Evolutionary conservation across 2,329 filamentous ascomycete genomes (phyloP).

Genomic region (Ceratocystis ficicola): DNA sequence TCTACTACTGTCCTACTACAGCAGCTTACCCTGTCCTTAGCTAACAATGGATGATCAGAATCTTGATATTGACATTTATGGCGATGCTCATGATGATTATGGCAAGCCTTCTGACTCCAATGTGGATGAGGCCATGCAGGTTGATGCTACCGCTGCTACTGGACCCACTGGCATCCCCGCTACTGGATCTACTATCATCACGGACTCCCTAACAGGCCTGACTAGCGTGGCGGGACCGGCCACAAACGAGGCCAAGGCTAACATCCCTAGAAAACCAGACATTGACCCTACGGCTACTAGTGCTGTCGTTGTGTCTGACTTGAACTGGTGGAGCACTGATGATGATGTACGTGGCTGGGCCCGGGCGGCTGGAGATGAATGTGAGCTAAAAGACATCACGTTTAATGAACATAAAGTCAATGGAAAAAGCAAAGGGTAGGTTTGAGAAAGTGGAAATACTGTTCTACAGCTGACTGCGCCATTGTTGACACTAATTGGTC

Average conservation of each 20-base stretch:
- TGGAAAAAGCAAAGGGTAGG: constrained; percentile 93
- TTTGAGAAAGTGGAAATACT: constrained; percentile 19
- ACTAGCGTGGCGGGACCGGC: constrained; percentile 26
- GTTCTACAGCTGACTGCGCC: background rate
- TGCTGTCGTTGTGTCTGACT: constrained; percentile 74
- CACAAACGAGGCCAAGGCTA: constrained; percentile 31
- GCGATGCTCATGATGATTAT: constrained; percentile 38
- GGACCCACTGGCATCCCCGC: background rate
- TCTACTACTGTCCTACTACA: too few relatives aligned
- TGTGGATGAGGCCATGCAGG: constrained; percentile 16
- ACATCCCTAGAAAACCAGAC: constrained; percentile 32
- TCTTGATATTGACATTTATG: constrained; percentile 62
- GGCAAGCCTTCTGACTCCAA: constrained; percentile 25
- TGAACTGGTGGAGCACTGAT: constrained; percentile 95
- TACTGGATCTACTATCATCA: background rate
- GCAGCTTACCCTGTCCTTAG: background rate
- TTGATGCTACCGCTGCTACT: background rate
- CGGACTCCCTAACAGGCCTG: constrained; percentile 28
- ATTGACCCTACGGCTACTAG: constrained; percentile 42
- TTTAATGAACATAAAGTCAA: constrained; percentile 99
- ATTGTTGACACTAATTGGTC: background rate
- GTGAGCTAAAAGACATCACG: constrained; percentile 79
- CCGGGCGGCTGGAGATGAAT: constrained; percentile 64
- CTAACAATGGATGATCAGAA: constrained; percentile 53
- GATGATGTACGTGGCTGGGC: constrained; percentile 87